Evolutionary conservation across 768 basidiomycete species (phyloP).

Genomic region (Panaeolus cyanescens): DNA sequence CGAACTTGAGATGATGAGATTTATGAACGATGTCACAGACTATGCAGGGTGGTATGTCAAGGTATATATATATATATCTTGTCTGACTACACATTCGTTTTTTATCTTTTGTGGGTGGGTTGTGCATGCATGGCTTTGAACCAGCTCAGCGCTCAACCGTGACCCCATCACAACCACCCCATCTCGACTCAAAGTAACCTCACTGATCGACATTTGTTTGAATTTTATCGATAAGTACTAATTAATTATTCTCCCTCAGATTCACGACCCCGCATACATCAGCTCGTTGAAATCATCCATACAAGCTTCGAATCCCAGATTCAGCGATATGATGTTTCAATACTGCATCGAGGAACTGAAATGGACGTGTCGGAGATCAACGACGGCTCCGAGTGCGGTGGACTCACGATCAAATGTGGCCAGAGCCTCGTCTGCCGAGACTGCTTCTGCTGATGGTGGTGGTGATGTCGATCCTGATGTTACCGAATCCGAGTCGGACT

Average conservation of each 20-base stretch:
- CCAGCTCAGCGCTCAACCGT: no score
- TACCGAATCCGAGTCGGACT: no score
- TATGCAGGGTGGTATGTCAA: constrained; percentile 25
- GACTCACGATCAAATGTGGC: no score
- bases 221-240: not conserved
- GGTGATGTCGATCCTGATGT: no score
- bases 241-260: not conserved
- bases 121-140: no score
- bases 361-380: not conserved
- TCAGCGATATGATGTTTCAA: not conserved
- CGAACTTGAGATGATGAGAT: constrained; percentile 23
- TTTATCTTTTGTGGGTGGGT: no score
- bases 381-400: no score
- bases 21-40: constrained; percentile 29
- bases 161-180: no score
- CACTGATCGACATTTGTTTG: not conserved
- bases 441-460: no score
- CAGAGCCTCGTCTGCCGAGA: no score
- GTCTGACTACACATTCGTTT: no score
- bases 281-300: not conserved
- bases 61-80: constrained; percentile 10
- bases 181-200: no score
- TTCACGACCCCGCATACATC: not conserved
- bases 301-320: not conserved
- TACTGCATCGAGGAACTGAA: not conserved